These are phyloP conservation scores for Leucocoprinus sp. DNA, from an alignment of 768 basidiomycete genomes.

Conservation along the genomic window DNA sequence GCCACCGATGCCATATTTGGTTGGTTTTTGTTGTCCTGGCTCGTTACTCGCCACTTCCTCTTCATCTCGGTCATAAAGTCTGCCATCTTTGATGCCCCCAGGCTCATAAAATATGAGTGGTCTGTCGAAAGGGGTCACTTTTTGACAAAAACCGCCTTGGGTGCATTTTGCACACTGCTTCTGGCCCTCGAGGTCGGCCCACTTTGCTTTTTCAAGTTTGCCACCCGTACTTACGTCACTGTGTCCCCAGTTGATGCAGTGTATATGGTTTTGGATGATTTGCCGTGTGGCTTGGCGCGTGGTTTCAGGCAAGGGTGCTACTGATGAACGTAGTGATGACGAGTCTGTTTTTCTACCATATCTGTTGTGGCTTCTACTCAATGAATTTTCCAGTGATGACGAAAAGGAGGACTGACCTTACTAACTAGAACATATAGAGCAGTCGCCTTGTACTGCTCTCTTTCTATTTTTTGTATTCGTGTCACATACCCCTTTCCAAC, in stretches of 20 bases:
- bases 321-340: conserved; percentile 74
- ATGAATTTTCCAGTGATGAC: background rate
- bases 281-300: conserved; percentile 78
- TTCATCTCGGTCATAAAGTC: conserved; percentile 68
- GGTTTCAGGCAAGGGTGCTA: conserved; percentile 61
- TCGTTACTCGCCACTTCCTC: conserved; percentile 80
- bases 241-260: conserved; percentile 52
- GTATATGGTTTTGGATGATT: conserved; percentile 85
- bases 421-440: background rate
- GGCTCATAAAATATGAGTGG: conserved; percentile 48
- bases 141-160: conserved; percentile 36
- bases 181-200: conserved; percentile 52
- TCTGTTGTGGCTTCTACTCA: background rate
- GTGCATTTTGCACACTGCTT: conserved; percentile 47
- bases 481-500: background rate
- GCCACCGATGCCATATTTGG: conserved; percentile 72
- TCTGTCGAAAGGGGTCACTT: conserved; percentile 49
- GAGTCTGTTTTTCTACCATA: conserved; percentile 3
- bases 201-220: conserved; percentile 1
- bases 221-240: conserved; percentile 8
- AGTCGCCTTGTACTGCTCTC: background rate
- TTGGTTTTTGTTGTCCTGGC: conserved; percentile 83
- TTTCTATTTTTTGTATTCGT: background rate
- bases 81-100: conserved; percentile 40
- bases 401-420: conserved; percentile 7